Evolutionary conservation across 345 rosid genomes (phyloP).

Genomic region (Gossypium raimondii): DNA sequence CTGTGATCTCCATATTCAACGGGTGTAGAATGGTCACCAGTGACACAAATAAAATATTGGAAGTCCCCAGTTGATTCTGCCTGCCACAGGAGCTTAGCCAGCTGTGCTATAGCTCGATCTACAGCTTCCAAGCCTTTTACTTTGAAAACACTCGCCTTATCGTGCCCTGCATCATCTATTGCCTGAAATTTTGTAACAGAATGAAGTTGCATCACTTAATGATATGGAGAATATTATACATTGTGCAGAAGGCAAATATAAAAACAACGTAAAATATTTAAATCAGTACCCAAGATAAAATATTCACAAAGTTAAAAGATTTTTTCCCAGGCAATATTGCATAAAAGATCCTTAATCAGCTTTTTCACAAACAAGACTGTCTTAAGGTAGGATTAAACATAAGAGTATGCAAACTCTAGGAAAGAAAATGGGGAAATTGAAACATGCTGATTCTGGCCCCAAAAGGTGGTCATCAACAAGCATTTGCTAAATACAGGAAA

Average conservation of each 20-base stretch:
- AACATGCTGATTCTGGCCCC: background rate
- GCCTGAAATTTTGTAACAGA: slow-evolving; percentile 47
- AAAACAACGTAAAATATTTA: background rate
- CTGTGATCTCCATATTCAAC: slow-evolving; percentile 98
- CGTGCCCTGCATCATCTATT: slow-evolving; percentile 97
- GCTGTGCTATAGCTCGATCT: slow-evolving; percentile 72
- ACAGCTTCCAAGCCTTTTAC: slow-evolving; percentile 80
- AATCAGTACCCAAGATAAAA: too few species aligned
- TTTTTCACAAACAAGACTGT: background rate
- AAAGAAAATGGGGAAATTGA: background rate
- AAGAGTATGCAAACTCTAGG: background rate
- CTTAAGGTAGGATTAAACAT: background rate
- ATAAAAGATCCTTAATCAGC: background rate
- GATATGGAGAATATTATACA: background rate
- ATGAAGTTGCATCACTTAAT: background rate
- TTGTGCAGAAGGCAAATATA: background rate
- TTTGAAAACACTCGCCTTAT: slow-evolving; percentile 81
- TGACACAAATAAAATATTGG: slow-evolving; percentile 68
- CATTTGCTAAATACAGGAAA: too few species aligned
- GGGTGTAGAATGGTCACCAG: slow-evolving; percentile 95
- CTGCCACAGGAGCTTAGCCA: slow-evolving; percentile 82
- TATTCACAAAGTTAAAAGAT: too few species aligned
- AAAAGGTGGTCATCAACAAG: background rate
- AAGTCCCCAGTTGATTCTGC: slow-evolving; percentile 58
- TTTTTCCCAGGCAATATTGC: background rate